Conservation (phyloP, 2,329 filamentous ascomycete genomes). For the Scedosporium dehoogii region DNA sequence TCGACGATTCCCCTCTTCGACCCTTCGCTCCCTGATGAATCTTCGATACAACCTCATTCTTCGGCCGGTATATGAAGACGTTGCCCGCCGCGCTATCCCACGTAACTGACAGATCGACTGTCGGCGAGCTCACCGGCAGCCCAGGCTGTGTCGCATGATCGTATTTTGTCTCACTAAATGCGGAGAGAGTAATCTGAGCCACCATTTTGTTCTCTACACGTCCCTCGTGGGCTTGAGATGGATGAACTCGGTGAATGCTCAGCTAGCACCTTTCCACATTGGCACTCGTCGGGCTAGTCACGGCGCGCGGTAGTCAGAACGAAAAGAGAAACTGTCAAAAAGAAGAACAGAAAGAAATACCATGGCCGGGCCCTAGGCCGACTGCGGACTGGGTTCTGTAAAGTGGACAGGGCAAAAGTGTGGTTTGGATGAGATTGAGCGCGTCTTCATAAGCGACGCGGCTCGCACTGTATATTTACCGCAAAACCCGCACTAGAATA, state of each 20-base stretch:
- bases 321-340: neutral
- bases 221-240: neutral
- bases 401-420: too few relatives aligned
- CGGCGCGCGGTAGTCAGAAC: too few relatives aligned
- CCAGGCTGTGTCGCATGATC: slow-evolving; percentile 42
- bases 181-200: slow-evolving; percentile 26
- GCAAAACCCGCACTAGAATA: too few relatives aligned
- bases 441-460: too few relatives aligned
- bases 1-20: slow-evolving; percentile 29
- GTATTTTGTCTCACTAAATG: slow-evolving; percentile 48
- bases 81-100: slow-evolving; percentile 56
- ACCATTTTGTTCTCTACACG: slow-evolving; percentile 10
- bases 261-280: too few relatives aligned
- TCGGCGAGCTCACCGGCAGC: slow-evolving; percentile 68
- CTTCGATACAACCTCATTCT: slow-evolving; percentile 55
- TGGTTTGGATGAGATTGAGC: too few relatives aligned
- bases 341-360: too few relatives aligned
- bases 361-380: too few relatives aligned
- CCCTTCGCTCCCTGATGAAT: slow-evolving; percentile 32
- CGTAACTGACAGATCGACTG: slow-evolving; percentile 72
- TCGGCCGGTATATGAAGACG: slow-evolving; percentile 68
- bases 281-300: neutral
- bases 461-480: too few relatives aligned
- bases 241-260: too few relatives aligned
- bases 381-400: too few relatives aligned